Conservation (phyloP, 2,329 filamentous ascomycete genomes). For the Arthrobotrys pseudoclavata region DNA sequence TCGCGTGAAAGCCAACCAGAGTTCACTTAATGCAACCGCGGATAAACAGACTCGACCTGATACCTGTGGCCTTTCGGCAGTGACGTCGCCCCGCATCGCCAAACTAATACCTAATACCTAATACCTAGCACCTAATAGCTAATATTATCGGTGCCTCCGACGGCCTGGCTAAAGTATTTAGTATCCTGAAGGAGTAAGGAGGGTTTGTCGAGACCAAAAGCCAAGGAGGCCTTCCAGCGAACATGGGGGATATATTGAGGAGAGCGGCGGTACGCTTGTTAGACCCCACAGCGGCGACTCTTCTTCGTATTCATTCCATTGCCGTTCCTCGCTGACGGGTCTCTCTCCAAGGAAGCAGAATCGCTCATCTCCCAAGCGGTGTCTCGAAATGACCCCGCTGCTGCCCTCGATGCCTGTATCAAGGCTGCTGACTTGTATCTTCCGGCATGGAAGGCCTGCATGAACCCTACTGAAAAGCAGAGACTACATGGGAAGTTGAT, state of each 20-base stretch:
- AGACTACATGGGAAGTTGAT: constrained; percentile 45
- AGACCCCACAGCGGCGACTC: background rate
- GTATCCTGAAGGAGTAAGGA: background rate
- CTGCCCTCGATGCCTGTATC: constrained; percentile 53
- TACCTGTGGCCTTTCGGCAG: constrained; percentile 19
- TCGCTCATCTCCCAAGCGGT: constrained; percentile 56
- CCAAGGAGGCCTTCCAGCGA: background rate
- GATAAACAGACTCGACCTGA: constrained; percentile 37
- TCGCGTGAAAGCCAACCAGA: constrained; percentile 32
- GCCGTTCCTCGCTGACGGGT: constrained; percentile 26
- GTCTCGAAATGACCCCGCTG: constrained; percentile 48
- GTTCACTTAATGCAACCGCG: constrained; percentile 38
- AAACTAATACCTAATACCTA: constrained; percentile 4
- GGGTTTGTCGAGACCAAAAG: background rate
- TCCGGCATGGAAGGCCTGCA: constrained; percentile 45
- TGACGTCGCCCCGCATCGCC: constrained; percentile 51
- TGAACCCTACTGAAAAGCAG: constrained; percentile 54
- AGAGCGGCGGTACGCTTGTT: constrained; percentile 42
- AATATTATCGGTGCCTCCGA: constrained; percentile 4
- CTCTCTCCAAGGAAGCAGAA: constrained; percentile 56
- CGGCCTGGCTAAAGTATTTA: background rate
- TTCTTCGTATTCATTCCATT: constrained; percentile 1
- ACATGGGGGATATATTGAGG: constrained; percentile 19
- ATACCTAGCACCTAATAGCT: background rate
- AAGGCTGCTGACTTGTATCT: constrained; percentile 52